Evolutionary conservation across 345 rosid species (phyloP).

Genomic region (Bretschneidera sinensis): DNA sequence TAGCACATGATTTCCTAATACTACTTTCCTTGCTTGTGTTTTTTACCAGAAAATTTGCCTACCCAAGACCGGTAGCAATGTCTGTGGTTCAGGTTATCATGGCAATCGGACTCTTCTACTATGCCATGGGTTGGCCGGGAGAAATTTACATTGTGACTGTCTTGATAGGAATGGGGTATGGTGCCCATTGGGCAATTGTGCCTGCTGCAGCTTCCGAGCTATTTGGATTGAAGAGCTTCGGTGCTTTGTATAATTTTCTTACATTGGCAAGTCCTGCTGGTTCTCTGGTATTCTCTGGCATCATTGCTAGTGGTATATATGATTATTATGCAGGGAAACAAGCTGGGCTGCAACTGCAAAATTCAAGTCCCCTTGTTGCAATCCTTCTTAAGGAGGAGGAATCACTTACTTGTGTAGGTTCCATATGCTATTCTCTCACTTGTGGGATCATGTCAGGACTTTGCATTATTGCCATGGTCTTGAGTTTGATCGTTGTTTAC

Average conservation of each 20-base stretch:
- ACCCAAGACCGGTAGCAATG: conserved; percentile 67
- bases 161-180: conserved; percentile 55
- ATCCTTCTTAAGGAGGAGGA: conserved; percentile 21
- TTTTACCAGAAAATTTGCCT: conserved; percentile 40
- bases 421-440: conserved; percentile 58
- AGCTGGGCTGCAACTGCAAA: conserved; percentile 21
- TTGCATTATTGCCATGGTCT: conserved; percentile 46
- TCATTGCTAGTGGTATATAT: conserved; percentile 66
- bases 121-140: conserved; percentile 53
- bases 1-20: too few relatives aligned
- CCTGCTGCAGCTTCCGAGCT: conserved; percentile 68
- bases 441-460: conserved; percentile 54
- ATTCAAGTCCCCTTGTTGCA: conserved; percentile 1
- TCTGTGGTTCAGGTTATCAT: conserved; percentile 52
- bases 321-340: conserved; percentile 68
- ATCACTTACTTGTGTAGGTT: conserved; percentile 45
- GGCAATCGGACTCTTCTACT: conserved; percentile 60
- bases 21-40: too few relatives aligned
- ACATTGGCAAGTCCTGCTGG: conserved; percentile 52
- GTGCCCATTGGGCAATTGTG: conserved; percentile 61
- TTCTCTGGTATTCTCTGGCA: conserved; percentile 69
- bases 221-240: conserved; percentile 67
- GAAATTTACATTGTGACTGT: conserved; percentile 67
- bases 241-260: conserved; percentile 68
- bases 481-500: conserved; percentile 58